phyloP scores from a whole-genome alignment of 495 filamentous ascomycete species.

The Bombardia bombarda region DNA sequence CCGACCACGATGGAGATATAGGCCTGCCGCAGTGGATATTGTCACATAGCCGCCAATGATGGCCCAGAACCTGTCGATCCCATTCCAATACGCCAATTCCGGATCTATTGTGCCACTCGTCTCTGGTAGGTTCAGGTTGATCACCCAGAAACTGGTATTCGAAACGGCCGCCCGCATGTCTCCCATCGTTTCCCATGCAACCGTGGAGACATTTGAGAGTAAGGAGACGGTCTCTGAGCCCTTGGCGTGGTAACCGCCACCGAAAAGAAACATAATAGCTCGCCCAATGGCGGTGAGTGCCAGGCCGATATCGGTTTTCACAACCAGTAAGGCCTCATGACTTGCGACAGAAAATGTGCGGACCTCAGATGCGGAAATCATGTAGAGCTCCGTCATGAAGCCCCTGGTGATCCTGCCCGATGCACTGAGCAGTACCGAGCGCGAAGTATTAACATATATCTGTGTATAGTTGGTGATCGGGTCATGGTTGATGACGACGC shows the following conservation, averaged over 20 bases:
- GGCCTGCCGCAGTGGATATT: slow-evolving; percentile 60
- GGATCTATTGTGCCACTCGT: slow-evolving; percentile 40
- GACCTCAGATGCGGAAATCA: slow-evolving; percentile 33
- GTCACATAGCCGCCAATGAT: slow-evolving; percentile 74
- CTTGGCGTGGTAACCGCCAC: slow-evolving; percentile 24
- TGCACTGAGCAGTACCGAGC: slow-evolving; percentile 16
- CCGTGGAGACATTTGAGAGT: not conserved
- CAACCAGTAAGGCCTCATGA: slow-evolving; percentile 32
- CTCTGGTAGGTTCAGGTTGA: slow-evolving; percentile 39
- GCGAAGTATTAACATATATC: slow-evolving; percentile 6
- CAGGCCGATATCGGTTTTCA: slow-evolving; percentile 27
- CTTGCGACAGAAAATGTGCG: slow-evolving; percentile 41
- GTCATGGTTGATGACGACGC: slow-evolving; percentile 12
- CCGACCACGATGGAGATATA: slow-evolving; percentile 66
- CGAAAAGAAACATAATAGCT: slow-evolving; percentile 21
- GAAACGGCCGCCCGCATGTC: slow-evolving; percentile 8
- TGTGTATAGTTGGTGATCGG: slow-evolving; percentile 8
- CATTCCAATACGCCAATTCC: slow-evolving; percentile 66
- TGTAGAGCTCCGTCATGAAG: slow-evolving; percentile 29
- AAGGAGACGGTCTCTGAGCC: slow-evolving; percentile 6
- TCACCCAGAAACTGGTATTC: slow-evolving; percentile 37
- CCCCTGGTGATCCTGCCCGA: slow-evolving; percentile 29
- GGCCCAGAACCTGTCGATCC: slow-evolving; percentile 68
- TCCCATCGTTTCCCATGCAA: slow-evolving; percentile 10
- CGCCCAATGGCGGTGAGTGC: slow-evolving; percentile 16